phyloP scores from a whole-genome alignment of 2,329 filamentous ascomycete genomes.

The Aspergillus sp. region DNA sequence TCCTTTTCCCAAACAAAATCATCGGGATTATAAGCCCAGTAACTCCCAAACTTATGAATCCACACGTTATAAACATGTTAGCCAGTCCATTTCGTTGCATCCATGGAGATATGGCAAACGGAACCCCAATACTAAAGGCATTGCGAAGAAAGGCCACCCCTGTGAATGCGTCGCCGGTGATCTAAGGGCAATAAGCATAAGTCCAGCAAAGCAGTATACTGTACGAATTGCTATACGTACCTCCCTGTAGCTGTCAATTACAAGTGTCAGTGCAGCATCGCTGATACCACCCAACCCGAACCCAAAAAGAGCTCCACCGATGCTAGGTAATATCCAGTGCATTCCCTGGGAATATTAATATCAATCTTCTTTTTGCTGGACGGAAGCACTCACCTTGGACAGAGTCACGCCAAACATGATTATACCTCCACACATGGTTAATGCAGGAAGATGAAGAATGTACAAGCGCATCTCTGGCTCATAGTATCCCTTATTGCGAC shows the following conservation, averaged over 20 bases:
- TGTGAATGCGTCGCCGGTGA: constrained; percentile 19
- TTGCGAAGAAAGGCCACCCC: constrained; percentile 25
- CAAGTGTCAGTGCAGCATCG: constrained; percentile 31
- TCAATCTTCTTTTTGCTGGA: background rate
- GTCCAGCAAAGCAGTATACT: background rate
- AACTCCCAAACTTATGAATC: constrained; percentile 14
- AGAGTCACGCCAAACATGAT: constrained; percentile 39
- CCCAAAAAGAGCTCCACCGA: constrained; percentile 33
- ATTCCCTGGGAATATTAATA: constrained; percentile 28
- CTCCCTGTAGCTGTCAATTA: constrained; percentile 36
- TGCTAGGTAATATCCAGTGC: constrained; percentile 40
- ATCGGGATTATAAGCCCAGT: constrained; percentile 14
- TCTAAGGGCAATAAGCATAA: constrained; percentile 2
- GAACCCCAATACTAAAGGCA: constrained; percentile 20
- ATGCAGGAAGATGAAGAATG: constrained; percentile 26
- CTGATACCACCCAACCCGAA: constrained; percentile 37
- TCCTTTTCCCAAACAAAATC: constrained; percentile 15
- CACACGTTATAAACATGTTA: constrained; percentile 19
- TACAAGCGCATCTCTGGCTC: constrained; percentile 48
- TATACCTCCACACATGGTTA: constrained; percentile 39
- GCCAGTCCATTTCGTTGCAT: constrained; percentile 13
- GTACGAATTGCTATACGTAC: constrained; percentile 12
- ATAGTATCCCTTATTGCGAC: constrained; percentile 42
- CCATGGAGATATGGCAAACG: constrained; percentile 21
- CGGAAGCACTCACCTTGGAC: constrained; percentile 23